These are phyloP conservation scores for Blyttiomyces sp. DNA, from an alignment of 371 early-diverging fungal genomes.

Conservation along the genomic window DNA sequence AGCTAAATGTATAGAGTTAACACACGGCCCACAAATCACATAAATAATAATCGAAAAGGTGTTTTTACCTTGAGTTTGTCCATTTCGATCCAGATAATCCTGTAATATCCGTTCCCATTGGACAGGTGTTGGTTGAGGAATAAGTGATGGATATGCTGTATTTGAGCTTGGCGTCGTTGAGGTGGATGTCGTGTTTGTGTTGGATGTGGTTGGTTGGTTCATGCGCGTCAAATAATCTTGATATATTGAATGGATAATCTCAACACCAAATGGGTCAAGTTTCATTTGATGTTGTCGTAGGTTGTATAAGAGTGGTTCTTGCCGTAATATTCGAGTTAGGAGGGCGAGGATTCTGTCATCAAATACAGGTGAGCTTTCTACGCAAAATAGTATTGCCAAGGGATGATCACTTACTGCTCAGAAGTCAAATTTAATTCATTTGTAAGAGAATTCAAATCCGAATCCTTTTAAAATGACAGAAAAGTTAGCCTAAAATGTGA, in stretches of 20 bases:
- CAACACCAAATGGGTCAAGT: conserved; percentile 10
- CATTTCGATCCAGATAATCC: not conserved
- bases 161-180: no score
- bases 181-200: no score
- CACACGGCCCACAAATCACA: not conserved
- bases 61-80: not conserved
- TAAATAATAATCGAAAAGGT: not conserved
- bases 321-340: not conserved
- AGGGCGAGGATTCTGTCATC: conserved; percentile 3
- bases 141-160: not conserved
- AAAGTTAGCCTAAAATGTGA: no score
- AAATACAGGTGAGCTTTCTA: not conserved
- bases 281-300: conserved; percentile 9
- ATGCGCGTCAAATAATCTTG: no score
- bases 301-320: conserved; percentile 1
- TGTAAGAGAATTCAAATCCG: not conserved
- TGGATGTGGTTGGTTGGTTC: no score
- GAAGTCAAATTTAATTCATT: not conserved
- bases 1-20: not conserved
- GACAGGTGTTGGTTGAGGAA: not conserved
- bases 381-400: not conserved
- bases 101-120: not conserved
- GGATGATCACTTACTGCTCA: not conserved
- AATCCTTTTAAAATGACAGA: no score
- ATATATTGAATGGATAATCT: not conserved